A percentile compares a stretch with the other conserved stretches of the same genome.
These are phyloP conservation scores for Saccharomyces pastorianus DNA, from an alignment of 1,139 yeast species.

Conservation along the genomic window DNA sequence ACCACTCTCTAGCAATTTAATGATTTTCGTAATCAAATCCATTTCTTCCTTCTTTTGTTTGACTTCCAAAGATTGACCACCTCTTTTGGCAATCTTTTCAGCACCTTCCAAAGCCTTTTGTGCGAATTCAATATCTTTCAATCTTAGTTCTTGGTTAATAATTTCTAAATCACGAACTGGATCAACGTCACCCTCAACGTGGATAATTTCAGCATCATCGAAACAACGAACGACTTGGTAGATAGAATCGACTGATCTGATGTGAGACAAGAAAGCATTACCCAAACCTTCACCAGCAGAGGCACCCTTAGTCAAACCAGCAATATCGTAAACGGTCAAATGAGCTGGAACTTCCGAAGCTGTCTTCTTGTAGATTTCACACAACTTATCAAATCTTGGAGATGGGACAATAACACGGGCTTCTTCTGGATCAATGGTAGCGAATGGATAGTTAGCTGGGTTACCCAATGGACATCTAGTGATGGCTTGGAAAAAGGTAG, in stretches of 20 bases:
- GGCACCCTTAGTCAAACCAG: conserved; percentile 97
- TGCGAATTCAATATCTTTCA: conserved; percentile 94
- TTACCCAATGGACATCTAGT: conserved; percentile 90
- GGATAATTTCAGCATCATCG: conserved; percentile 96
- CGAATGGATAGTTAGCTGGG: conserved; percentile 98
- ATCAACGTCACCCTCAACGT: conserved; percentile 95
- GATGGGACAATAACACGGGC: conserved; percentile 97
- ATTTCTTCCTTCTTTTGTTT: conserved; percentile 93
- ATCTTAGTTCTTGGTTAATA: conserved; percentile 83
- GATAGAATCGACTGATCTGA: conserved; percentile 96
- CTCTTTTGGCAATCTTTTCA: conserved; percentile 80
- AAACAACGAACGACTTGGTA: conserved; percentile 97
- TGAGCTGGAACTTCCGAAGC: conserved; percentile 85
- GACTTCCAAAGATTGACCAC: conserved; percentile 93
- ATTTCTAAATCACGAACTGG: conserved; percentile 94
- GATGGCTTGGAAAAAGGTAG: conserved; percentile 81
- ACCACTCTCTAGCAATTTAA: conserved; percentile 69
- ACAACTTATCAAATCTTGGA: conserved; percentile 70
- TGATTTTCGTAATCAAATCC: conserved; percentile 66
- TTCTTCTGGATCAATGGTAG: conserved; percentile 98
- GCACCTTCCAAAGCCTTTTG: conserved; percentile 82
- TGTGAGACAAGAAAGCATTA: conserved; percentile 93
- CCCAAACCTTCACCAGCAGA: conserved; percentile 97
- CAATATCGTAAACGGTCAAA: conserved; percentile 92
- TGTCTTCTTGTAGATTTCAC: conserved; percentile 64